These are phyloP conservation scores for Trichoderma harzianum DNA, from an alignment of 2,329 filamentous ascomycete genomes.

Conservation along the genomic window DNA sequence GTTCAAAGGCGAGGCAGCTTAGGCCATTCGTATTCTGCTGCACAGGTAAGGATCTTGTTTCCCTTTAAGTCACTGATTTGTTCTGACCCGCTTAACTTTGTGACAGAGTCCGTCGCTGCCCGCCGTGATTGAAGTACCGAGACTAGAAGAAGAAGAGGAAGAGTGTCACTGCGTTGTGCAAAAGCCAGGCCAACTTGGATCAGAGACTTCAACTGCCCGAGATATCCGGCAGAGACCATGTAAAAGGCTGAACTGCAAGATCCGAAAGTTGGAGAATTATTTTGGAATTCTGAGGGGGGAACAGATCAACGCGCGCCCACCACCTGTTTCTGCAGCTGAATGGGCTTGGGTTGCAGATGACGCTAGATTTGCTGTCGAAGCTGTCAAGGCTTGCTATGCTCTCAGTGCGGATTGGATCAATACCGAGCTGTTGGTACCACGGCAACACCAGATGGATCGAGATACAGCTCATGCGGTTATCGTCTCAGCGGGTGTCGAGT, in stretches of 20 bases:
- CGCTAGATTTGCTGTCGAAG: constrained; percentile 25
- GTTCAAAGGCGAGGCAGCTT: background rate
- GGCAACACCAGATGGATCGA: background rate
- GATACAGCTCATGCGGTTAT: constrained; percentile 15
- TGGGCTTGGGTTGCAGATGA: constrained; percentile 28
- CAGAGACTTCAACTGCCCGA: background rate
- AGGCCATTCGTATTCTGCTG: background rate
- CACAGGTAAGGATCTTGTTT: background rate
- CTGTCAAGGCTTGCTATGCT: constrained; percentile 24
- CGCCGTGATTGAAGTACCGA: background rate
- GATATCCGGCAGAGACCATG: background rate
- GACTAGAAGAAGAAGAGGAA: background rate
- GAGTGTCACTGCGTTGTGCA: background rate
- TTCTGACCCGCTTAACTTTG: background rate
- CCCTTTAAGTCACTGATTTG: background rate
- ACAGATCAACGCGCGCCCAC: background rate
- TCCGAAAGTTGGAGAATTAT: background rate
- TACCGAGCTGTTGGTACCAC: background rate
- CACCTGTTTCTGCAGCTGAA: background rate
- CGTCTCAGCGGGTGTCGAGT: constrained; percentile 17
- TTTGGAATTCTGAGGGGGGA: constrained; percentile 4
- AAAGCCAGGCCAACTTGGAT: background rate
- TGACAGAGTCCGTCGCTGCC: background rate
- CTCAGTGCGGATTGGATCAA: constrained; percentile 22
- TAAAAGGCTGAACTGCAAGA: background rate